Evolutionary conservation across 2,329 filamentous ascomycete genomes (phyloP), one percentile per base, ranked within the genome.

Genomic region (Cadophora luteo-olivacea): DNA sequence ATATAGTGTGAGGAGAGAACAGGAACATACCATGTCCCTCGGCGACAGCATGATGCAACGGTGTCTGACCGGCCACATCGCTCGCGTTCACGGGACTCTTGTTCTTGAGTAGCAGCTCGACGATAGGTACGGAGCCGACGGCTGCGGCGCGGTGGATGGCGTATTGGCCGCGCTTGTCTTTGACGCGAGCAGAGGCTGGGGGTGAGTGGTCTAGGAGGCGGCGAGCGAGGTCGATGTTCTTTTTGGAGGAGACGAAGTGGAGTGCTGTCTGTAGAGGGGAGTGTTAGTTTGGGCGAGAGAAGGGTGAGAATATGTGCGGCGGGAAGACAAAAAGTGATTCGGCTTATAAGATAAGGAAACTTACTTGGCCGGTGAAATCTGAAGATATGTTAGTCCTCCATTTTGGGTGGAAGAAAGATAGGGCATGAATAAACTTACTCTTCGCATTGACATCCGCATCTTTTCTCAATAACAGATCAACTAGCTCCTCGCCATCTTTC

Each of bases 111-210:
- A 99, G 82, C 48, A 97, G 81, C 74, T 89, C 91, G 60, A 97
- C 85, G 82, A 99, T 93, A 5, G 95, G 94, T n/a, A 91, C 87
- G 4, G 91, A 95, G 7, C 97, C 97, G 3, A 94, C 88, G 2
- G 96, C 95, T 0, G 96, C 95, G 3, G 96, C 96, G 22, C 96
- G 89, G 80, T 99, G 97, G 32, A 99, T 86, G 7, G 97, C 87
- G 67, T 97, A 89, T 78, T 97, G 95, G n/a, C 93, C 92, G 36
- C 94, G 87, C 76, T 88, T 92, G 78, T 99, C 96, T 72, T 92
- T 92, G 2, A 94, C 85, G 32, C 95, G 85, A 1, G 94, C 88
- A 4, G 91, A 93, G 14, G 93, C 95, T 0, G 86, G 82, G 0
- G 85, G 84, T 68, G 92, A 91, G 74, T 89, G 85, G 22, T 86